A percentile compares a stretch with the other conserved stretches of the same genome.
Evolutionary conservation across 768 basidiomycete genomes (phyloP).

Genomic region (Tylopilus sp.): DNA sequence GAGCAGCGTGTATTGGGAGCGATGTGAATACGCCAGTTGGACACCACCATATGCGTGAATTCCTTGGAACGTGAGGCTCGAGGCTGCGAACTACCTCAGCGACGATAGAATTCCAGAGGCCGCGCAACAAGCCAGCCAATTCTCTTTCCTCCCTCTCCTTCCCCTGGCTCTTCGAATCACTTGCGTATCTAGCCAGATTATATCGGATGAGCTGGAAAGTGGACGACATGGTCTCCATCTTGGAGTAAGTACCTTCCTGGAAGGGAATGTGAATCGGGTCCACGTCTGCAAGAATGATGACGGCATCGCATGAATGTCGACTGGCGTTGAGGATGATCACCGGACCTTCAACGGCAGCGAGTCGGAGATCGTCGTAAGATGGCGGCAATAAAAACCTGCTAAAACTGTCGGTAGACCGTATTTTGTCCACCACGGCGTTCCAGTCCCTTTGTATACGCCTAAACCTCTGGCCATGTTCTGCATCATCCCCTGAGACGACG

Average conservation of each 20-base stretch:
- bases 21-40: constrained; percentile 23
- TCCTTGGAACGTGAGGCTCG: constrained; percentile 4
- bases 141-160: constrained; percentile 2
- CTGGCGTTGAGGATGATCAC: constrained; percentile 34
- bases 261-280: constrained; percentile 13
- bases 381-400: constrained; percentile 17
- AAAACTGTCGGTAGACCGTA: constrained; percentile 26
- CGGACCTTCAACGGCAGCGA: constrained; percentile 25
- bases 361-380: constrained; percentile 9
- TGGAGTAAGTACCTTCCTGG: not conserved
- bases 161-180: not conserved
- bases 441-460: constrained; percentile 24
- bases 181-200: not conserved
- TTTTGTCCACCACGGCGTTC: constrained; percentile 22
- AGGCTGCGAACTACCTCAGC: constrained; percentile 18
- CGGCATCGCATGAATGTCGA: constrained; percentile 19
- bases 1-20: constrained; percentile 31
- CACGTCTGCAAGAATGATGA: constrained; percentile 17
- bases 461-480: constrained; percentile 13
- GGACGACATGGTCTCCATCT: constrained; percentile 5
- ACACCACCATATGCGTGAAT: constrained; percentile 32
- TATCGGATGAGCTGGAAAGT: not conserved
- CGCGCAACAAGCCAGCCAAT: constrained; percentile 10
- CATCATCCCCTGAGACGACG: constrained; percentile 1
- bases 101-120: constrained; percentile 30